Evolutionary conservation across 176 grass and related monocot genomes (phyloP), one percentile per base, ranked within the genome.

Genomic region (Eragrostis nindensis): DNA sequence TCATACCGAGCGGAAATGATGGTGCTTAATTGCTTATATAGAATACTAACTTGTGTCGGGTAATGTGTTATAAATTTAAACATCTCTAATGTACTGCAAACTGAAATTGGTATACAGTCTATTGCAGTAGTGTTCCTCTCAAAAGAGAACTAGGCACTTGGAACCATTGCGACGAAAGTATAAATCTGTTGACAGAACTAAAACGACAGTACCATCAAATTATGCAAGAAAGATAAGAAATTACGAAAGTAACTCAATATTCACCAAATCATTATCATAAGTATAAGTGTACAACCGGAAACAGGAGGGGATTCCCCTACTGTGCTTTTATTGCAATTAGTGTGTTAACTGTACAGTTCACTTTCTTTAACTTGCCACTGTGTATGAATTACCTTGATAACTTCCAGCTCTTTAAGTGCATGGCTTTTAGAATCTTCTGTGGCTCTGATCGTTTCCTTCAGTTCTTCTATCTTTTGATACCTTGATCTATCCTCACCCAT

Each of bases 301-400:
- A n/a, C n/a, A n/a, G n/a, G n/a, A n/a, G n/a, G n/a, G n/a, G n/a
- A n/a, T n/a, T n/a, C n/a, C n/a, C n/a, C n/a, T n/a, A n/a, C n/a
- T n/a, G n/a, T n/a, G n/a, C n/a, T n/a, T n/a, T n/a, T n/a, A n/a
- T n/a, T n/a, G n/a, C n/a, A n/a, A n/a, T n/a, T n/a, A n/a, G n/a
- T n/a, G n/a, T n/a, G n/a, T n/a, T n/a, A n/a, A n/a, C n/a, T n/a
- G n/a, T n/a, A n/a, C n/a, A n/a, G n/a, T n/a, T n/a, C n/a, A n/a
- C 32, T 36, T 55, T 8, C 39, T 77, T 66, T 47, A 55, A 39
- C 79, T 74, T 62, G 85, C 11, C 54, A 47, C 24, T 73, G 60
- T 48, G 60, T 38, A 65, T 42, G 48, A 82, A 71, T 83, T 89
- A 98, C 92, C 90, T 94, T 98, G 80, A 98, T 94, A 74, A 73